Conservation (phyloP, 208 protist genomes). For the Endotrypanum monterogeii region DNA sequence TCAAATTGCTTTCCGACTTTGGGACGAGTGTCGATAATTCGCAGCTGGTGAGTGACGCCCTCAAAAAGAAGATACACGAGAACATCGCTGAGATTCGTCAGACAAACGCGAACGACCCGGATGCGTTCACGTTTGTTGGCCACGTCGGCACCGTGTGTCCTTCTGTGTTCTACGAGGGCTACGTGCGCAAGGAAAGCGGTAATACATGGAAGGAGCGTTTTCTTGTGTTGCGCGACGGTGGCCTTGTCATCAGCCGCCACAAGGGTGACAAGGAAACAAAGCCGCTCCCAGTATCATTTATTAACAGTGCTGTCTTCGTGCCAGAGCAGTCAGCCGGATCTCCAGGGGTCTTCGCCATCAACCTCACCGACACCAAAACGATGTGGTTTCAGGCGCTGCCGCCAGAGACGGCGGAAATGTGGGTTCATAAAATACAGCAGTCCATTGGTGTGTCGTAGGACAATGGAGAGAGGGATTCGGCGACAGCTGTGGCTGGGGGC, state of each 20-base stretch:
- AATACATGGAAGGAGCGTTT: constrained; percentile 68
- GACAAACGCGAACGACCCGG: constrained; percentile 38
- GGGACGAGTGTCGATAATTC: constrained; percentile 50
- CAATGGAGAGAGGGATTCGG: not conserved
- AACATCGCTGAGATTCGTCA: constrained; percentile 58
- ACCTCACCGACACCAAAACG: constrained; percentile 64
- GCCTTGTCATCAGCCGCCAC: constrained; percentile 49
- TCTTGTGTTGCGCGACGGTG: constrained; percentile 49
- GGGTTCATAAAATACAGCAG: constrained; percentile 64
- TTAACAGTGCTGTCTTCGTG: constrained; percentile 73
- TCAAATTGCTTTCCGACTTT: constrained; percentile 58
- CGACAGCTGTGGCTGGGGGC: too few relatives aligned
- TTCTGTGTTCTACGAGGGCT: constrained; percentile 45
- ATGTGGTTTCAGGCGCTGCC: constrained; percentile 77
- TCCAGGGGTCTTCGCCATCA: constrained; percentile 73
- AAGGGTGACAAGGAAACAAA: constrained; percentile 54
- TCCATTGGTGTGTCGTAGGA: constrained; percentile 52
- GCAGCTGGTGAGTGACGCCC: constrained; percentile 39
- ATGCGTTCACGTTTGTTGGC: constrained; percentile 41
- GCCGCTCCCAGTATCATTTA: constrained; percentile 51
- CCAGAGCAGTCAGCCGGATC: constrained; percentile 59
- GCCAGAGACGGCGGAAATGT: constrained; percentile 41
- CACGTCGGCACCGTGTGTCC: constrained; percentile 40
- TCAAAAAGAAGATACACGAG: constrained; percentile 50
- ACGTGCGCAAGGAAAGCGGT: constrained; percentile 57